A percentile compares a stretch with the other conserved stretches of the same genome.
phyloP scores from a whole-genome alignment of 768 basidiomycete species.

The Rhodotorula diobovata region DNA sequence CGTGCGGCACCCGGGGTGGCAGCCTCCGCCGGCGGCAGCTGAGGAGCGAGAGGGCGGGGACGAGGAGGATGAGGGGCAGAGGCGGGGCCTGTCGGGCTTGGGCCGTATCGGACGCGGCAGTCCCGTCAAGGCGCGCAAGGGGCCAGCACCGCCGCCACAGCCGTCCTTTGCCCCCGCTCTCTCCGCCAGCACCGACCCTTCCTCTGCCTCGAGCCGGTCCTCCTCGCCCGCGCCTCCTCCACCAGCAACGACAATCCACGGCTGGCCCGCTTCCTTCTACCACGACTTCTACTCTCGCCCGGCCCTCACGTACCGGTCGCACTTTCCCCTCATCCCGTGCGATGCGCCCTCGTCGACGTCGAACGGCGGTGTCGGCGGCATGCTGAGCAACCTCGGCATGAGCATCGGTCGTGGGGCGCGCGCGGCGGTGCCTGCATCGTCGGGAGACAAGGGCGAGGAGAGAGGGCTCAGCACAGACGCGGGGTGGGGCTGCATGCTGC shows the following conservation, averaged over 20 bases:
- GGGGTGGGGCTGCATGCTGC: constrained; percentile 88
- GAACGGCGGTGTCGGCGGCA: constrained; percentile 46
- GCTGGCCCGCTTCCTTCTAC: constrained; percentile 78
- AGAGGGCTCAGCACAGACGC: constrained; percentile 78
- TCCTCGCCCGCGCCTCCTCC: constrained; percentile 15
- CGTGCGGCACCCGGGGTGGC: constrained; percentile 74
- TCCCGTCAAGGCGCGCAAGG: constrained; percentile 22
- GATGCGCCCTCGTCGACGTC: constrained; percentile 41
- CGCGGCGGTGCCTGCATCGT: constrained; percentile 48
- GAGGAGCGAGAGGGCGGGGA: neutral
- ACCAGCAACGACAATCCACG: constrained; percentile 28
- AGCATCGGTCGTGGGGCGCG: constrained; percentile 55
- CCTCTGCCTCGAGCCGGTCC: constrained; percentile 34
- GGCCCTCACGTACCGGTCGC: constrained; percentile 88
- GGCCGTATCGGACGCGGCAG: constrained; percentile 10
- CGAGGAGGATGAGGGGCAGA: neutral
- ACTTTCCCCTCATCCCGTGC: constrained; percentile 71
- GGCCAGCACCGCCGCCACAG: neutral
- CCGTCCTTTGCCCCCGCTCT: neutral
- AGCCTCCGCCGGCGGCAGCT: constrained; percentile 17
- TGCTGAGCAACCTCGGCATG: constrained; percentile 28
- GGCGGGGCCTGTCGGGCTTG: neutral
- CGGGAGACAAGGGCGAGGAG: constrained; percentile 45
- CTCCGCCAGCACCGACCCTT: constrained; percentile 19
- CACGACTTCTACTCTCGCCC: constrained; percentile 80